Percentiles rank a stretch among this genome's conserved stretches.
These are phyloP conservation scores for Exophiala bonariae DNA, from an alignment of 2,329 filamentous ascomycete genomes.

Conservation along the genomic window DNA sequence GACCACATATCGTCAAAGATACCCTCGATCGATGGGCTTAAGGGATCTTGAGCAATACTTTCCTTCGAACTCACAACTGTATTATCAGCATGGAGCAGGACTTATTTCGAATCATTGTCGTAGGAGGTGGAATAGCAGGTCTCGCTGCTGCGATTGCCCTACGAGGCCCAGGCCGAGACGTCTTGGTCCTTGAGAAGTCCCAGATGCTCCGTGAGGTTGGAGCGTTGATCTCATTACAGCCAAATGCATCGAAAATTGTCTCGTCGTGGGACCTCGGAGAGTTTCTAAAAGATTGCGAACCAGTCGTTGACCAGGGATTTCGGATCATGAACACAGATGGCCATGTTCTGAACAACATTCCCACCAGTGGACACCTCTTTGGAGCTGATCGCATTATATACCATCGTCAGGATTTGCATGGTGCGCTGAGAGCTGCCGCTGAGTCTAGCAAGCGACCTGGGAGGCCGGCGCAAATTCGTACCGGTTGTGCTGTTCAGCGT, in stretches of 20 bases:
- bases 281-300: conserved; percentile 10
- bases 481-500: conserved; percentile 33
- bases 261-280: conserved; percentile 21
- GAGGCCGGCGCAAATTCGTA: no score
- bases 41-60: no score
- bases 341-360: conserved; percentile 22
- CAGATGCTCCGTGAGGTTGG: conserved; percentile 32
- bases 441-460: no score
- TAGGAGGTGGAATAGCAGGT: conserved; percentile 37
- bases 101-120: no score
- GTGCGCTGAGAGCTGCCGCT: no score
- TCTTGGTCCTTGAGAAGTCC: conserved; percentile 37
- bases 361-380: conserved; percentile 11
- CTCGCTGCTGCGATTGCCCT: conserved; percentile 48
- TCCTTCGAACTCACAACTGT: no score
- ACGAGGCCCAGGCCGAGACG: conserved; percentile 52
- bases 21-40: no score
- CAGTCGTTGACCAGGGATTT: conserved; percentile 29
- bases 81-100: no score
- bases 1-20: no score
- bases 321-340: conserved; percentile 29
- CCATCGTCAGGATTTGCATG: no score
- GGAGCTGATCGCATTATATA: no score
- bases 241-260: conserved; percentile 32
- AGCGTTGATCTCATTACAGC: conserved; percentile 32